Evolutionary conservation across 2,329 filamentous ascomycete species (phyloP).

Genomic region (Fusarium albosuccineum): DNA sequence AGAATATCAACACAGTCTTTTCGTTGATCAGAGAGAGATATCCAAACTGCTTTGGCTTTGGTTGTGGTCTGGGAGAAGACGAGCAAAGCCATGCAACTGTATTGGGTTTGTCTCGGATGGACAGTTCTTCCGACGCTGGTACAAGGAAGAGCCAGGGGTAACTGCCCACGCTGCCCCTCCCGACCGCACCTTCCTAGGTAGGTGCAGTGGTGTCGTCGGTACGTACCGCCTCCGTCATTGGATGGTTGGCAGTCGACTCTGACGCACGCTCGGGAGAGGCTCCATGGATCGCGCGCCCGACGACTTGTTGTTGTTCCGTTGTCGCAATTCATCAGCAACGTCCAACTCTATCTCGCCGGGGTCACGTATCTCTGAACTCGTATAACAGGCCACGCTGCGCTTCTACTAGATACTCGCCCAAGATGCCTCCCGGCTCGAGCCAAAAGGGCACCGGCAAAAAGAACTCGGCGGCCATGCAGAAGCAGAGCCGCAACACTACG

Average conservation of each 20-base stretch:
- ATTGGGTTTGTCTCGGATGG: background rate
- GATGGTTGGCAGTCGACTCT: slow-evolving; percentile 20
- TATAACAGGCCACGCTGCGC: slow-evolving; percentile 2
- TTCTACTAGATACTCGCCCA: slow-evolving; percentile 9
- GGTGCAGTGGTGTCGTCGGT: slow-evolving; percentile 1
- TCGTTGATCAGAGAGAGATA: too few species aligned
- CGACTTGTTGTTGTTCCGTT: slow-evolving; percentile 24
- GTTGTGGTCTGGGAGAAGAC: too few species aligned
- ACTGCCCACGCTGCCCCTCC: background rate
- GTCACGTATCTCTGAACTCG: background rate
- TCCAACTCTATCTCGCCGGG: slow-evolving; percentile 16
- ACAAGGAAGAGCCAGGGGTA: background rate
- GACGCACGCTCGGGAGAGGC: slow-evolving; percentile 25
- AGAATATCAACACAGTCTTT: too few species aligned
- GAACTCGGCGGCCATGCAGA: slow-evolving; percentile 69
- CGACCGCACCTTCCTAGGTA: too few species aligned
- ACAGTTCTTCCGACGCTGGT: slow-evolving; percentile 4
- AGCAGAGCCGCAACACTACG: slow-evolving; percentile 84
- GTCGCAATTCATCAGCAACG: slow-evolving; percentile 35
- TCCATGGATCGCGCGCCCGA: slow-evolving; percentile 35
- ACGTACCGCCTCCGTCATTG: slow-evolving; percentile 20
- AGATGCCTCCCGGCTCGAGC: slow-evolving; percentile 70
- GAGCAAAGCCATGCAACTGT: background rate
- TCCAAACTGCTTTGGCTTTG: too few species aligned
- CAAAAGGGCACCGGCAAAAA: slow-evolving; percentile 77